Evolutionary conservation across 1,284 basidiomycete genomes (phyloP).

Genomic region (Thecaphora thlaspeos): DNA sequence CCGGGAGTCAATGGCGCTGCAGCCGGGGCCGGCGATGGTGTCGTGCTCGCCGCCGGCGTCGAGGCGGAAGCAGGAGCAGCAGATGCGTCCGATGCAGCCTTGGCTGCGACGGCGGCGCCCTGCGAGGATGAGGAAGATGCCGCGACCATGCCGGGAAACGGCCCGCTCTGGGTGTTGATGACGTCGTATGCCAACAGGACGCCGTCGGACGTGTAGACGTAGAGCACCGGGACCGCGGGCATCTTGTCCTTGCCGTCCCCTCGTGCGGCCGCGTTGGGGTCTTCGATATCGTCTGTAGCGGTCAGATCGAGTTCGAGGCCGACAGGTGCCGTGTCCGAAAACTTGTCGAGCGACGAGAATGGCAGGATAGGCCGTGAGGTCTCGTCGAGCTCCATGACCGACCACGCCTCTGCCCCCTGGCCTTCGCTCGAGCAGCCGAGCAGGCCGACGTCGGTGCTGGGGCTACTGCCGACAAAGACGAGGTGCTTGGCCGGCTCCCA

Average conservation of each 20-base stretch:
- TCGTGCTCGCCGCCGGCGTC: slow-evolving; percentile 3
- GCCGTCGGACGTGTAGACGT: slow-evolving; percentile 76
- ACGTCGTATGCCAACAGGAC: slow-evolving; percentile 74
- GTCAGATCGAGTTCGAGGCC: slow-evolving; percentile 72
- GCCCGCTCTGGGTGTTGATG: slow-evolving; percentile 63
- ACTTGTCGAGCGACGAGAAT: slow-evolving; percentile 64
- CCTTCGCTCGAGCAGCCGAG: slow-evolving; percentile 61
- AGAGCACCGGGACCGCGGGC: slow-evolving; percentile 67
- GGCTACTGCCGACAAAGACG: slow-evolving; percentile 70
- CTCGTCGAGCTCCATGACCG: slow-evolving; percentile 72
- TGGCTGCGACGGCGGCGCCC: slow-evolving; percentile 16
- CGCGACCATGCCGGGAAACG: slow-evolving; percentile 61
- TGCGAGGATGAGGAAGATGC: no score
- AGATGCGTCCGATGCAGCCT: slow-evolving; percentile 2
- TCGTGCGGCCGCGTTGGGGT: slow-evolving; percentile 63
- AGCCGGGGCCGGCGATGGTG: slow-evolving; percentile 4
- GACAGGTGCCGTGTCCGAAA: slow-evolving; percentile 72
- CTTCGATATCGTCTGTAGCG: slow-evolving; percentile 63
- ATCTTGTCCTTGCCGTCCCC: slow-evolving; percentile 60
- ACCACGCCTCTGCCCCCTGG: slow-evolving; percentile 64
- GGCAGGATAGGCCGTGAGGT: slow-evolving; percentile 70
- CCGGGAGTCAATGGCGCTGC: not conserved
- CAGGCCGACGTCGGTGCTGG: slow-evolving; percentile 74
- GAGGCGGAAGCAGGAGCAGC: slow-evolving; percentile 4
- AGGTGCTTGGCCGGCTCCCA: slow-evolving; percentile 70